Percentiles rank a stretch among this genome's conserved stretches.
Evolutionary conservation across 306 rosid species (phyloP).

Genomic region (Purshia tridentata): DNA sequence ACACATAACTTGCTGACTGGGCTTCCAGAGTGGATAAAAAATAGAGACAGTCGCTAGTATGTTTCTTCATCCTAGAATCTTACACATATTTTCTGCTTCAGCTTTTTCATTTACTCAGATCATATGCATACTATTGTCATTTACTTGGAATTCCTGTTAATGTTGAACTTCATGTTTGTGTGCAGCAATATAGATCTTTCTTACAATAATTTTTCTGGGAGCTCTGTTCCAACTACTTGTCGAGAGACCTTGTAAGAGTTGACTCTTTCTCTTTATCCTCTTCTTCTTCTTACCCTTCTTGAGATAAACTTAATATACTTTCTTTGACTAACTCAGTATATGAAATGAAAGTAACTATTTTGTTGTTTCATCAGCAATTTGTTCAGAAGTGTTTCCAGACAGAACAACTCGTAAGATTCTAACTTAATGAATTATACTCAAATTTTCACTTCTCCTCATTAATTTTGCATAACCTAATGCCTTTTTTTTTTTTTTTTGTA

Average conservation of each 20-base stretch:
- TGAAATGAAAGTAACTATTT: background rate
- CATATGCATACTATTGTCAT: background rate
- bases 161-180: background rate
- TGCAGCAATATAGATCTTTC: constrained; percentile 20
- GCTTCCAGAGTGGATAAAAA: constrained; percentile 23
- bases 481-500: background rate
- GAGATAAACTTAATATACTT: background rate
- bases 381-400: constrained; percentile 14
- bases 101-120: background rate
- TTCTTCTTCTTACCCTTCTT: no score
- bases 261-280: no score
- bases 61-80: background rate
- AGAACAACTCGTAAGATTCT: constrained; percentile 17
- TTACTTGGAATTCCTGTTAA: no score
- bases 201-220: constrained; percentile 11
- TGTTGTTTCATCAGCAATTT: constrained; percentile 19
- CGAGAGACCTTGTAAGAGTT: background rate
- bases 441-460: background rate
- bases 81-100: background rate
- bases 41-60: constrained; percentile 20
- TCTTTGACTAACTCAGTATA: background rate
- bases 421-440: background rate
- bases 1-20: constrained; percentile 21
- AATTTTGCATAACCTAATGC: constrained; percentile 5
- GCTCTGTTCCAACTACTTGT: constrained; percentile 1